Evolutionary conservation across 129 eudicot genomes (phyloP).

Genomic region (Artemisia argyi): DNA sequence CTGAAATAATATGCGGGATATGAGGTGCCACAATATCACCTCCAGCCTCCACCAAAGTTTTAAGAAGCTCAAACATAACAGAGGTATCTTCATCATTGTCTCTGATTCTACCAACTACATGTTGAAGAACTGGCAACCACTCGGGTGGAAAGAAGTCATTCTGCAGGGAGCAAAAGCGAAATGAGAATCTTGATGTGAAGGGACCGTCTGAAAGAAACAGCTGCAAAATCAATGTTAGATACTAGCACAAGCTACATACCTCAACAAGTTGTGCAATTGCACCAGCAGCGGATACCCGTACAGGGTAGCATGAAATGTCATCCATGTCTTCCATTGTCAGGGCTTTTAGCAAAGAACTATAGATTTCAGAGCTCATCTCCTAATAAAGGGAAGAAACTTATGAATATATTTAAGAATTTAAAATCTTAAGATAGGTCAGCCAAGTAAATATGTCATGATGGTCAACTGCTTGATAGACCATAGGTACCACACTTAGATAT

Average conservation of each 20-base stretch:
- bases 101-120: slow-evolving; percentile 52
- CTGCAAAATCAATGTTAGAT: slow-evolving; percentile 11
- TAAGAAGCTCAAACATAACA: slow-evolving; percentile 62
- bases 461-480: too few species aligned
- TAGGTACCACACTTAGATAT: too few species aligned
- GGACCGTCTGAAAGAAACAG: background rate
- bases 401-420: background rate
- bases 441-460: background rate
- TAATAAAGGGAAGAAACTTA: slow-evolving; percentile 16
- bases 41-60: slow-evolving; percentile 72
- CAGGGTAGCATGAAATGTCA: slow-evolving; percentile 63
- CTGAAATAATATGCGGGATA: slow-evolving; percentile 49
- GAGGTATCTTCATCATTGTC: slow-evolving; percentile 57
- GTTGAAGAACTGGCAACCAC: slow-evolving; percentile 75
- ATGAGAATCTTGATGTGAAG: background rate
- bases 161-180: slow-evolving; percentile 32
- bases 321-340: slow-evolving; percentile 49
- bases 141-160: slow-evolving; percentile 73
- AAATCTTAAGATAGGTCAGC: slow-evolving; percentile 2
- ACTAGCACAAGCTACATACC: slow-evolving; percentile 34
- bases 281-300: slow-evolving; percentile 73
- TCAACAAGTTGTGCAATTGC: slow-evolving; percentile 75
- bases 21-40: slow-evolving; percentile 58
- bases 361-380: slow-evolving; percentile 65
- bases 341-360: slow-evolving; percentile 59